A percentile compares a stretch with the other conserved stretches of the same genome.
phyloP scores from a whole-genome alignment of 495 filamentous ascomycete genomes.

The Penicillium arizonense region DNA sequence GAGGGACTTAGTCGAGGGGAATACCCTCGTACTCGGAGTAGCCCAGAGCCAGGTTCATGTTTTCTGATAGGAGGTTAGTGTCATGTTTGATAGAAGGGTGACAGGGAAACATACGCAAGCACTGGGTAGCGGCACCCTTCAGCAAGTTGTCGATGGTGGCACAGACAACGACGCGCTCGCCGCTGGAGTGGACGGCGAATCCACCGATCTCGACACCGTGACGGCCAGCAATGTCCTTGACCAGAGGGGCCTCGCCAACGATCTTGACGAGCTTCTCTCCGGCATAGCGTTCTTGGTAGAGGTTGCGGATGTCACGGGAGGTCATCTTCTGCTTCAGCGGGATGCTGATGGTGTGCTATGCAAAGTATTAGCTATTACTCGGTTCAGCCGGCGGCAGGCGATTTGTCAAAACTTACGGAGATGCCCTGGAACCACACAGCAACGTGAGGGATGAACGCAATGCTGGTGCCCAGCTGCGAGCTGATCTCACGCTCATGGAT shows the following conservation, averaged over 20 bases:
- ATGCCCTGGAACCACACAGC: slow-evolving; percentile 98
- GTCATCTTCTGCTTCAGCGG: slow-evolving; percentile 82
- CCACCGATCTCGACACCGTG: slow-evolving; percentile 95
- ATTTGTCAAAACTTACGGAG: slow-evolving; percentile 41
- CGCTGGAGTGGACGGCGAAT: slow-evolving; percentile 84
- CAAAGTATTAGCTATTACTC: slow-evolving; percentile 14
- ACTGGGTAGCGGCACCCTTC: slow-evolving; percentile 96
- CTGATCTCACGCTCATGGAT: slow-evolving; percentile 94
- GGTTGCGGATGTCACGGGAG: slow-evolving; percentile 85
- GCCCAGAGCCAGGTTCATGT: slow-evolving; percentile 94
- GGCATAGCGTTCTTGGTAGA: slow-evolving; percentile 95
- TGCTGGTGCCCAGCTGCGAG: slow-evolving; percentile 67
- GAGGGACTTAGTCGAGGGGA: slow-evolving; percentile 55
- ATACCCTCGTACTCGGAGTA: slow-evolving; percentile 94
- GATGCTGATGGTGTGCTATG: slow-evolving; percentile 79
- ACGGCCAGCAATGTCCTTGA: slow-evolving; percentile 85
- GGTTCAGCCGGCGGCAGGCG: not conserved
- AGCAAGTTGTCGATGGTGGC: slow-evolving; percentile 97
- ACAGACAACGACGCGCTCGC: slow-evolving; percentile 89
- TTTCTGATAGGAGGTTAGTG: slow-evolving; percentile 55
- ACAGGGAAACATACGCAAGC: slow-evolving; percentile 69
- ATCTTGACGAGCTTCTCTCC: slow-evolving; percentile 94
- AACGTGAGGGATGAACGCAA: slow-evolving; percentile 93
- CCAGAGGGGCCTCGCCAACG: slow-evolving; percentile 79
- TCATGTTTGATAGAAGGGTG: not conserved